Base-by-base conservation (phyloP, 805 yeast species). In the Barnettozyma salicaria region DNA sequence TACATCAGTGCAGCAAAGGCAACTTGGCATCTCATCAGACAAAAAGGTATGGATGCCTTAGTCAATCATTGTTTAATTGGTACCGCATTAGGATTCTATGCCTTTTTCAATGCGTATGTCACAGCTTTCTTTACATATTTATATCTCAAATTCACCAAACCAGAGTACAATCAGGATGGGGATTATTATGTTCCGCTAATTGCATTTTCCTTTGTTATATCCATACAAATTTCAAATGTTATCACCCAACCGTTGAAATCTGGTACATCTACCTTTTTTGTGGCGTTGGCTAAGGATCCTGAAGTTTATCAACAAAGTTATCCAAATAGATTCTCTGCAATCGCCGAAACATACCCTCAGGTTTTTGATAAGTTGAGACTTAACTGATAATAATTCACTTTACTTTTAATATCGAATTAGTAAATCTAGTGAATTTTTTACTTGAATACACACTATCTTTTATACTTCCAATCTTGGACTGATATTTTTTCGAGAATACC, bases 251-350 rank as follows among this genome's bases (percentile, higher is more conserved):
- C 87, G 1, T 76, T 89, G 32, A 80, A 78, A 44, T 78, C 88
- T 8, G 96, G 96, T 10, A 76, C 79, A 9, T 76, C 89, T 17
- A 83, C 96, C 0, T 80, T 89, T 55, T 80, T 87, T 59, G 80
- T 89, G 31, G 88, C 92, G 0, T 66, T 85, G 51, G 86, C 89
- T 11, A 75, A 78, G 50, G 89, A 86, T 49, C 96, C 97, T 0
- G 94, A 85, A 49, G 76, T 83, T 7, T 80, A 83, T 66, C 78
- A 75, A 53, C 68, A 70, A 62, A 72, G 83, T 30, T 80, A 87
- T 54, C 87, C 94, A 25, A 72, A 72, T 13, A 60, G 76, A 43
- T 82, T 79, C 52, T 78, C 80, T 42, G 77, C 71, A 48, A 68
- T 81, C 19, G 76, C 80, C 49, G 61, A 71, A 44, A 70, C 76